phyloP scores from a whole-genome alignment of 1,284 basidiomycete genomes.

The Cutaneotrichosporon mucoides region DNA sequence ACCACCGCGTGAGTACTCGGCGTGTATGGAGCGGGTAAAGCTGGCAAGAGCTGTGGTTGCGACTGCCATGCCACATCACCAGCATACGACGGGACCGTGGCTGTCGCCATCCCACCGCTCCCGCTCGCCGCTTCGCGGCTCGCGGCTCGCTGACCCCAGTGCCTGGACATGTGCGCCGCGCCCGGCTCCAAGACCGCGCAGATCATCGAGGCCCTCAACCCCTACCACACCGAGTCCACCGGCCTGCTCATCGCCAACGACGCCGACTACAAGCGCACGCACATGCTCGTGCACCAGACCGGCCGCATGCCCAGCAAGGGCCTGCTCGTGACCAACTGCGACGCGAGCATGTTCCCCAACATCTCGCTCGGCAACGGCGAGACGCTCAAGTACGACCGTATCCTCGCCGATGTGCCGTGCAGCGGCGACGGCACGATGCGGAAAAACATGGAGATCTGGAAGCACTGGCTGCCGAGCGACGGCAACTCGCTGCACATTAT shows the following conservation, averaged over 20 bases:
- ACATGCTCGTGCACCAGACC: slow-evolving; percentile 97
- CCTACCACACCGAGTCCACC: slow-evolving; percentile 40
- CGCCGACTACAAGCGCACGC: slow-evolving; percentile 82
- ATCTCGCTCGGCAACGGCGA: slow-evolving; percentile 54
- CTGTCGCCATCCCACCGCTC: no score
- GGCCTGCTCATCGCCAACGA: slow-evolving; percentile 51
- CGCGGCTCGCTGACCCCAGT: slow-evolving; percentile 51
- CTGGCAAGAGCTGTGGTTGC: no score
- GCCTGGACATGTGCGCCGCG: slow-evolving; percentile 98
- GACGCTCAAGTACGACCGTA: slow-evolving; percentile 79
- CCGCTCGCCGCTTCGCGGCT: background rate
- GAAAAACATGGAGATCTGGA: slow-evolving; percentile 96
- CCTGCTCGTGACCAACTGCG: slow-evolving; percentile 92
- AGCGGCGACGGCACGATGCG: slow-evolving; percentile 94
- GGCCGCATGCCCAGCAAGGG: slow-evolving; percentile 87
- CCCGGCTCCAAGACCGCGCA: slow-evolving; percentile 78
- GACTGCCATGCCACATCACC: no score
- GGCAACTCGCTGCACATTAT: slow-evolving; percentile 90
- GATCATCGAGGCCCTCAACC: slow-evolving; percentile 50
- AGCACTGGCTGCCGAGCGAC: slow-evolving; percentile 80
- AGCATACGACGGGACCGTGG: no score
- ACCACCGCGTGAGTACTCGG: slow-evolving; percentile 61
- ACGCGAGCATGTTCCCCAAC: slow-evolving; percentile 80
- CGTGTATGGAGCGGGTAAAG: background rate
- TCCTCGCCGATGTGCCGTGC: slow-evolving; percentile 93